These are phyloP conservation scores for Massospora cicadina DNA, from an alignment of 371 early-diverging fungal species.

Conservation along the genomic window DNA sequence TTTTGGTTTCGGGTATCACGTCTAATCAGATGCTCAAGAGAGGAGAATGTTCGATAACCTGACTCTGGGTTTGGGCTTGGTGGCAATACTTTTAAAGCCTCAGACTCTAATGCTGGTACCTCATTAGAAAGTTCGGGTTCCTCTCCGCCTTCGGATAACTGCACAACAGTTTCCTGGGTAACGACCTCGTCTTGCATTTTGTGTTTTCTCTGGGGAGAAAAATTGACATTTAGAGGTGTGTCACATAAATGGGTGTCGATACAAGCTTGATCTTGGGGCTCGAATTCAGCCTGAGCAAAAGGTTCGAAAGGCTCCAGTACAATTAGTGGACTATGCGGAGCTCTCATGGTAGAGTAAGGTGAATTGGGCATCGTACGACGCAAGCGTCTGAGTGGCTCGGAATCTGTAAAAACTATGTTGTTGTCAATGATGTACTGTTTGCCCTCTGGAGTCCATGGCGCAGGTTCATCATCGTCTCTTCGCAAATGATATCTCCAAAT, in stretches of 20 bases:
- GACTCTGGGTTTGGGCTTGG: too few relatives aligned
- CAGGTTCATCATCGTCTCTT: conserved; percentile 38
- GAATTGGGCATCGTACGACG: neutral
- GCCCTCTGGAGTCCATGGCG: conserved; percentile 39
- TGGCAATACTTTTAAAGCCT: too few relatives aligned
- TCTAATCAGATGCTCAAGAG: neutral
- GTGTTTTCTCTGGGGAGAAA: too few relatives aligned
- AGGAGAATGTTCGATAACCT: neutral
- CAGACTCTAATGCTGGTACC: neutral
- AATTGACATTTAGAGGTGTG: too few relatives aligned
- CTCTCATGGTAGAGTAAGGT: neutral
- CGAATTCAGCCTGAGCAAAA: neutral
- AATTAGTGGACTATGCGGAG: neutral
- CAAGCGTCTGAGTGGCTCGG: neutral
- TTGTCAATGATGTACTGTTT: conserved; percentile 19
- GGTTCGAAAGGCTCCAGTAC: neutral
- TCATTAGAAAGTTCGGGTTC: neutral
- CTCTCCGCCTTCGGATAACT: neutral
- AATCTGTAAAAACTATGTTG: neutral
- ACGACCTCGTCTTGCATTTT: too few relatives aligned
- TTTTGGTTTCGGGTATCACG: neutral
- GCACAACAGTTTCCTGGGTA: too few relatives aligned
- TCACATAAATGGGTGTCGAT: too few relatives aligned
- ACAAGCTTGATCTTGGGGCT: too few relatives aligned
- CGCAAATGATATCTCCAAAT: conserved; percentile 30